Base-by-base conservation (phyloP, 495 filamentous ascomycete genomes). In the Talaromyces borbonicus region DNA sequence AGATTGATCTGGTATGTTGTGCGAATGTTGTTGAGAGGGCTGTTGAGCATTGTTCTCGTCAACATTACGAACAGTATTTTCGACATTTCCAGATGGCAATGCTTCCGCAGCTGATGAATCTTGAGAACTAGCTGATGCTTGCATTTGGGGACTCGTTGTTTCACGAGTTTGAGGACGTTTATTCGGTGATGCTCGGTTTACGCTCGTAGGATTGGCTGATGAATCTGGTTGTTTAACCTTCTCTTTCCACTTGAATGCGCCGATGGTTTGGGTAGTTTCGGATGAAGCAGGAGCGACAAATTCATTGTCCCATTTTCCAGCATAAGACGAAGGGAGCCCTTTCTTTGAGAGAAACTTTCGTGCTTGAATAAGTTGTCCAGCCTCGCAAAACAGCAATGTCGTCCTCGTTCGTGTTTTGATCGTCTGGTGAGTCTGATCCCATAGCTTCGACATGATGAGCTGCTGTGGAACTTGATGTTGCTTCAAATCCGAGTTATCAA, bases 231-330 rank as follows among this genome's bases (percentile, higher is more conserved):
- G 23, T 41, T 5, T 11, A 8, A 24, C 23, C 16, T 9, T 35
- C 14, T 41, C 27, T 41, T 47, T 52, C 58, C 58, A 59, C 15
- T 55, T 36, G 8, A 59, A 58, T 29, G 18, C 22, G 19, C 53
- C 54, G 1, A 39, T 40, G 0, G 33, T 44, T 5, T 24, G 31
- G 3, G 25, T 14, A 2, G 36, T 43, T 2, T 43, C 46, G 3
- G 48, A 38, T 25, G 47, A 20, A 18, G 32, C 48, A 31, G 57
- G 35, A 20, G 53, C 47, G 22, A 58, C 37, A 44, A 46, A 51
- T 22, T 42, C 23, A 26, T 57, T 54, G 11, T 49, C 53, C 66
- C 68, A 71, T 22, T 52, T 37, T 0, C 68, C 68, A 14, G 56
- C 62, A 40, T 59, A 53, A 3, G 16, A 50, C 11, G 25, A 43